Conservation (phyloP, 129 eudicot species). For the Saussurea involucrata region DNA sequence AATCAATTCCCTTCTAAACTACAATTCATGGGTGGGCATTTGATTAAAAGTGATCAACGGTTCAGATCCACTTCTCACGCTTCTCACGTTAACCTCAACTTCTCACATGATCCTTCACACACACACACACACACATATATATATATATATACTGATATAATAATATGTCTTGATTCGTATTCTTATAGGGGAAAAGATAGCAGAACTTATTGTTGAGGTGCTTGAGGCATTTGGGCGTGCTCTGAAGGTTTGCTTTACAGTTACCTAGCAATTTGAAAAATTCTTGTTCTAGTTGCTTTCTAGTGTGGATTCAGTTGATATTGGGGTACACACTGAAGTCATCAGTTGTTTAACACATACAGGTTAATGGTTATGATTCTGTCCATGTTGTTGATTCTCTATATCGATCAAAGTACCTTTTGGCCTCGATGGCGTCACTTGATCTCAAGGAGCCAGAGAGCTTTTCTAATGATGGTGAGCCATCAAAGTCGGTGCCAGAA, state of each 20-base stretch:
- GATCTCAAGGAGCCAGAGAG: constrained; percentile 16
- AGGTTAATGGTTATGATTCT: constrained; percentile 72
- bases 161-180: background rate
- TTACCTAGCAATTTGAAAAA: background rate
- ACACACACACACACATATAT: background rate
- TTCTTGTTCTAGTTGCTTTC: background rate
- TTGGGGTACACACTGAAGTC: background rate
- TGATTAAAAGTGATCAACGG: no score
- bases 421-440: constrained; percentile 44
- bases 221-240: constrained; percentile 73
- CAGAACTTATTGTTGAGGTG: constrained; percentile 67
- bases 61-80: no score
- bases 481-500: constrained; percentile 20
- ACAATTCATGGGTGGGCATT: no score
- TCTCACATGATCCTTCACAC: no score
- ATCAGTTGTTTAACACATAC: constrained; percentile 31
- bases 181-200: constrained; percentile 45
- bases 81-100: no score
- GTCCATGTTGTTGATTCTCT: constrained; percentile 71
- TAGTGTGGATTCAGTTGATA: background rate
- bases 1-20: no score
- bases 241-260: constrained; percentile 52
- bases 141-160: background rate
- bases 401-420: constrained; percentile 79
- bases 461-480: constrained; percentile 18